Conservation (phyloP, 129 eudicot genomes). For the Saposhnikovia divaricata region DNA sequence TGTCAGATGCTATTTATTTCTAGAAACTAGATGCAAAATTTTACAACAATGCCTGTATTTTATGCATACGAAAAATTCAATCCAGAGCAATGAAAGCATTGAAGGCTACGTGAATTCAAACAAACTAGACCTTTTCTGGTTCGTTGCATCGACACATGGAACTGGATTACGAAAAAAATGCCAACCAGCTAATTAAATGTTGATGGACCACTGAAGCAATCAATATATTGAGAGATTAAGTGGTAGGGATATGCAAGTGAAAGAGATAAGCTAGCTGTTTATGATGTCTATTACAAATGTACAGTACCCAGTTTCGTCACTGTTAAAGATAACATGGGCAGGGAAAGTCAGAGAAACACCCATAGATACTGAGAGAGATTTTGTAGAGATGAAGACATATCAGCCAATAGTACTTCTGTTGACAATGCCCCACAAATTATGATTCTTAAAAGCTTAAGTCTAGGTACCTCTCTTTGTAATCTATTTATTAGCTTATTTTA, state of each 20-base stretch:
- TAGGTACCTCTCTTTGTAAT: constrained; percentile 19
- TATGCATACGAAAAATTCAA: neutral
- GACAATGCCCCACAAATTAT: constrained; percentile 28
- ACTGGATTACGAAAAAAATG: neutral
- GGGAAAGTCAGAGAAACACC: constrained; percentile 32
- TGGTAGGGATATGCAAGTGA: constrained; percentile 4
- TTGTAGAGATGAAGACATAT: neutral
- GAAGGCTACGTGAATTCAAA: constrained; percentile 8
- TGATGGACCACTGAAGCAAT: constrained; percentile 5
- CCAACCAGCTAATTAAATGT: neutral
- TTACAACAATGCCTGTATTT: neutral
- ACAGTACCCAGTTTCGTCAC: constrained; percentile 19
- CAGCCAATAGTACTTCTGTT: constrained; percentile 31
- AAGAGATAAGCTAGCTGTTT: constrained; percentile 9
- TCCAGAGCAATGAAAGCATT: neutral
- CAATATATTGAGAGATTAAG: constrained; percentile 12
- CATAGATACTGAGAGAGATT: constrained; percentile 21
- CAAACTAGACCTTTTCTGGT: constrained; percentile 4
- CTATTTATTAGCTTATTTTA: neutral
- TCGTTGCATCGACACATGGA: neutral
- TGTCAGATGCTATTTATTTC: neutral
- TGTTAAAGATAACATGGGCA: constrained; percentile 54
- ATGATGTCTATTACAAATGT: neutral
- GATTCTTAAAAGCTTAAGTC: constrained; percentile 22
- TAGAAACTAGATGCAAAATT: neutral